phyloP scores from a whole-genome alignment of 129 eudicot genomes.

The Artemisia tridentata region DNA sequence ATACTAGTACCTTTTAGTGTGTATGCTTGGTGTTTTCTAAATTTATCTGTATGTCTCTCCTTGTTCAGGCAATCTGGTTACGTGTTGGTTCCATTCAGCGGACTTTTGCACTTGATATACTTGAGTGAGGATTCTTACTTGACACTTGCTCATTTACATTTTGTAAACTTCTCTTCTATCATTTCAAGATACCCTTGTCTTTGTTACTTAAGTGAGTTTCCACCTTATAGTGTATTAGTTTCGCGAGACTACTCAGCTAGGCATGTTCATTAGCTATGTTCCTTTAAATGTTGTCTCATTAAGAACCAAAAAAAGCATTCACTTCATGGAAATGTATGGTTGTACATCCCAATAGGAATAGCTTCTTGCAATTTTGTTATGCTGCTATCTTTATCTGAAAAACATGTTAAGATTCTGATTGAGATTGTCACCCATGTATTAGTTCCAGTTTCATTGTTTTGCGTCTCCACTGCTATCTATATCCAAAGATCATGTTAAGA shows the following conservation, averaged over 20 bases:
- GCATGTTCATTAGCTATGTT: constrained; percentile 6
- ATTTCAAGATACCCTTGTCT: not conserved
- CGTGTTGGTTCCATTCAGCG: constrained; percentile 76
- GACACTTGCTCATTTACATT: not conserved
- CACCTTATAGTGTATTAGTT: not conserved
- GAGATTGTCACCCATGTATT: too few relatives aligned
- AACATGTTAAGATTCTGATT: not conserved
- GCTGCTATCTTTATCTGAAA: not conserved
- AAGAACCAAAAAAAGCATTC: not conserved
- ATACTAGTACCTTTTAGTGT: constrained; percentile 4
- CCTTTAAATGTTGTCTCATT: not conserved
- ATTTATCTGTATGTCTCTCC: constrained; percentile 17
- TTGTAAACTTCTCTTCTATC: not conserved
- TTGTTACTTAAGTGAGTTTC: not conserved
- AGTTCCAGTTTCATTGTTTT: not conserved
- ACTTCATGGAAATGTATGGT: constrained; percentile 14
- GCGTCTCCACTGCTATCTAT: not conserved
- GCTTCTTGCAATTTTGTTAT: constrained; percentile 1
- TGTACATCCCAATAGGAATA: constrained; percentile 2
- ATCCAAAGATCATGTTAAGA: not conserved
- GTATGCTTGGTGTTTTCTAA: constrained; percentile 11
- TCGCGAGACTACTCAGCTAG: not conserved
- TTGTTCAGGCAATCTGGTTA: constrained; percentile 81
- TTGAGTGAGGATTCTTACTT: constrained; percentile 62
- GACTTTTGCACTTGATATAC: constrained; percentile 97